Evolutionary conservation across 192 early-diverging fungal genomes (phyloP).

Genomic region (Geosiphon pyriformis): DNA sequence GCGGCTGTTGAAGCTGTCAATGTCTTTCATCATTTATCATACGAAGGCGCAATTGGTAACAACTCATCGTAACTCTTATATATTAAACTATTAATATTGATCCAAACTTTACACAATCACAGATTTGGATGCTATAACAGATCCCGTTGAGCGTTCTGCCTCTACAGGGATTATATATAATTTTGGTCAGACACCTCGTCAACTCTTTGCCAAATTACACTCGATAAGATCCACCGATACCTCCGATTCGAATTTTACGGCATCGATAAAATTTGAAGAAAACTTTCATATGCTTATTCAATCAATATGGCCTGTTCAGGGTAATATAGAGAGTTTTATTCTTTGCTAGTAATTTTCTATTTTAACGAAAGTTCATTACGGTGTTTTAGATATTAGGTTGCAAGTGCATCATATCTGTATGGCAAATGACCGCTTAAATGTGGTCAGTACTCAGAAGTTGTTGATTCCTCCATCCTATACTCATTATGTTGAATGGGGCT

Average conservation of each 20-base stretch:
- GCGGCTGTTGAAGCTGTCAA: conserved; percentile 83
- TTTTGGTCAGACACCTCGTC: conserved; percentile 94
- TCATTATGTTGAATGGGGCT: conserved; percentile 62
- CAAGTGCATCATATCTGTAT: conserved; percentile 46
- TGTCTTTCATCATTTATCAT: conserved; percentile 95
- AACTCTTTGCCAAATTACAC: conserved; percentile 85
- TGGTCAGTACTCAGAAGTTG: conserved; percentile 36
- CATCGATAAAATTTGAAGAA: conserved; percentile 39
- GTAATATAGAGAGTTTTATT: conserved; percentile 25
- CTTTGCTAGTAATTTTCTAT: not conserved
- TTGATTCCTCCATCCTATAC: conserved; percentile 39
- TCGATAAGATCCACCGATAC: conserved; percentile 44
- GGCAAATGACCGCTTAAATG: conserved; percentile 36
- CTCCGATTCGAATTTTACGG: conserved; percentile 27
- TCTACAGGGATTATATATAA: conserved; percentile 94
- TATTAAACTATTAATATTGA: not conserved
- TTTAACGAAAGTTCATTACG: no score
- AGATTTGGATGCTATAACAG: conserved; percentile 81
- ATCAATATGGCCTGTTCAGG: conserved; percentile 46
- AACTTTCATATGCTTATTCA: conserved; percentile 49
- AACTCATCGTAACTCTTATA: not conserved
- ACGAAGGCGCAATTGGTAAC: conserved; percentile 83
- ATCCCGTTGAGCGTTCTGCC: conserved; percentile 82
- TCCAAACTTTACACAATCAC: not conserved
- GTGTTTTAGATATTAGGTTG: conserved; percentile 46